These are phyloP conservation scores for Anastatica hierochuntica DNA, from an alignment of 345 rosid species.

Conservation along the genomic window DNA sequence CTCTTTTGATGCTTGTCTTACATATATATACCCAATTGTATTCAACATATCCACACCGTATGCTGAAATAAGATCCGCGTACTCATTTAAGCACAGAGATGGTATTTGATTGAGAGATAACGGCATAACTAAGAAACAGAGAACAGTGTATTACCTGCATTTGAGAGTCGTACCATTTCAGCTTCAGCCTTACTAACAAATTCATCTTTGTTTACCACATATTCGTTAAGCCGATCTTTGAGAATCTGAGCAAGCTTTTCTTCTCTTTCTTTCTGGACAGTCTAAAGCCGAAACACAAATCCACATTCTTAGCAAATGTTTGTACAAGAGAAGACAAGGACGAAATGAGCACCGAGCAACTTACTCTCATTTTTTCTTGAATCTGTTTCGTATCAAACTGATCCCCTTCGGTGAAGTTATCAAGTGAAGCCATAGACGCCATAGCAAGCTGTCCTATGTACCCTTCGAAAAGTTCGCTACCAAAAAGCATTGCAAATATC, in stretches of 20 bases:
- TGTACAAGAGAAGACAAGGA: neutral
- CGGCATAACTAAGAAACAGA: neutral
- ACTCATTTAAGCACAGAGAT: neutral
- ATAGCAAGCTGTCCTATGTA: conserved; percentile 96
- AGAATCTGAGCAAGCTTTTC: conserved; percentile 70
- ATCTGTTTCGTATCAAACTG: conserved; percentile 71
- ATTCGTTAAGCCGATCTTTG: conserved; percentile 62
- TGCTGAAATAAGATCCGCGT: conserved; percentile 39
- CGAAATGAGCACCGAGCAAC: neutral
- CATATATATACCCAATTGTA: conserved; percentile 83
- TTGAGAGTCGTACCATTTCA: conserved; percentile 74
- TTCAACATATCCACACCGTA: conserved; percentile 91
- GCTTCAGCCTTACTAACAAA: conserved; percentile 59
- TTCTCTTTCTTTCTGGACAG: conserved; percentile 94
- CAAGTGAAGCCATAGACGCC: conserved; percentile 98
- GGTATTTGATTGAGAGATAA: neutral
- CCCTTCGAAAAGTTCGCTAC: conserved; percentile 94
- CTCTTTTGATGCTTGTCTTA: conserved; percentile 88
- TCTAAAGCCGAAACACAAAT: conserved; percentile 35
- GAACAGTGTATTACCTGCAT: conserved; percentile 47
- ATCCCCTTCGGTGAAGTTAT: conserved; percentile 76
- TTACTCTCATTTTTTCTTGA: conserved; percentile 89
- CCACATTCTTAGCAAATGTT: conserved; percentile 6
- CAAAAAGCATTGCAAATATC: conserved; percentile 95
- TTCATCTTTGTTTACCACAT: conserved; percentile 69